phyloP scores from a whole-genome alignment of 1,284 basidiomycete species.

The Cutaneotrichosporon sp. region DNA sequence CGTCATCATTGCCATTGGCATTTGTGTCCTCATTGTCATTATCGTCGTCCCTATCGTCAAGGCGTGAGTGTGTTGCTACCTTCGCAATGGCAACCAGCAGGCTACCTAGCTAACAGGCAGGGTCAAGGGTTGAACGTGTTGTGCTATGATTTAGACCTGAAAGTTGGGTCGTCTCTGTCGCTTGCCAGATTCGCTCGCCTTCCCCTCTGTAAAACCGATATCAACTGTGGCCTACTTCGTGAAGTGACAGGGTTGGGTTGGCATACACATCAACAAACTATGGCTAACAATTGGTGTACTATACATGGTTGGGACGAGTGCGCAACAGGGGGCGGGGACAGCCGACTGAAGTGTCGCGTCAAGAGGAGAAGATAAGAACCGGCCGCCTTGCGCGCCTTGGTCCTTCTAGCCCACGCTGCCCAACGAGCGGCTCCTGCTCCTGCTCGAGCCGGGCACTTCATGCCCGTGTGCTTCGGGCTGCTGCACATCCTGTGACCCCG shows the following conservation, averaged over 20 bases:
- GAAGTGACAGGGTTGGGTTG: background rate
- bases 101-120: conserved; percentile 1
- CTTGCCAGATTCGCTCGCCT: background rate
- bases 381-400: no score
- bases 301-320: background rate
- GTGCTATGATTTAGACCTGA: conserved; percentile 9
- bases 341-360: background rate
- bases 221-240: conserved; percentile 4
- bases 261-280: background rate
- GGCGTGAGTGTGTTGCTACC: conserved; percentile 57
- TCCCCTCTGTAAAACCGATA: conserved; percentile 4
- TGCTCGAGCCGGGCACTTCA: no score
- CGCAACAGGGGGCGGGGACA: background rate
- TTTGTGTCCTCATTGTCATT: conserved; percentile 85
- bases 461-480: no score
- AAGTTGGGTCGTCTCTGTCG: conserved; percentile 1
- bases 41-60: conserved; percentile 91
- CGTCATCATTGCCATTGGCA: conserved; percentile 81
- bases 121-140: conserved; percentile 17
- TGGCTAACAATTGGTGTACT: background rate
- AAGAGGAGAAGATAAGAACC: background rate
- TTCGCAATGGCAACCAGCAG: no score
- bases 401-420: background rate
- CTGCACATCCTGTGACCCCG: no score
- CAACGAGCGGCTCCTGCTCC: no score